phyloP scores from a whole-genome alignment of 139 green algal genomes.

The Nannochloris sp. region DNA sequence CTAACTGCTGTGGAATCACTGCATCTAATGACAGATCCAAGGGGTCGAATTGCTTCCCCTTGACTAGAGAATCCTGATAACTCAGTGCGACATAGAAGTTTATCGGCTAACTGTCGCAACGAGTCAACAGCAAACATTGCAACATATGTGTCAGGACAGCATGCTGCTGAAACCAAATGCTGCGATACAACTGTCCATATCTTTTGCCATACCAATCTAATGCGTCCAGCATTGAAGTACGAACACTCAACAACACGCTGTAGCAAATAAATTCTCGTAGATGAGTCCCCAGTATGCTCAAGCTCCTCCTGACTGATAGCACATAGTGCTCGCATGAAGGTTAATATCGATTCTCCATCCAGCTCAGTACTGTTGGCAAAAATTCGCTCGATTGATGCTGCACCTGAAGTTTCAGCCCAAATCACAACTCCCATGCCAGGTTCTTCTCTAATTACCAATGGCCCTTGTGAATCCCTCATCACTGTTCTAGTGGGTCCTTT shows the following conservation, averaged over 20 bases:
- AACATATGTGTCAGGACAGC: conserved; percentile 70
- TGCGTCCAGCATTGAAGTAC: conserved; percentile 76
- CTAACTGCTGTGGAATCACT: conserved; percentile 75
- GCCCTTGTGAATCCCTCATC: neutral
- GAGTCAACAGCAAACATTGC: conserved; percentile 88
- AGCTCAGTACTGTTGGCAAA: conserved; percentile 48
- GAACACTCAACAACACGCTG: conserved; percentile 29
- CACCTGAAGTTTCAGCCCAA: conserved; percentile 44
- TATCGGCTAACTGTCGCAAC: conserved; percentile 68
- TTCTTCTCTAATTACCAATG: conserved; percentile 3
- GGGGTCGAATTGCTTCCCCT: conserved; percentile 90
- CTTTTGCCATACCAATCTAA: conserved; percentile 81
- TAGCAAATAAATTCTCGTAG: conserved; percentile 18
- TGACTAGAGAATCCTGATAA: conserved; percentile 91
- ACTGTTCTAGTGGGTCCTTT: neutral
- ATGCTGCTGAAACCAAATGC: conserved; percentile 54
- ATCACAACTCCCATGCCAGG: conserved; percentile 43
- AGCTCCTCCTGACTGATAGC: conserved; percentile 76
- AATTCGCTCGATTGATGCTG: conserved; percentile 37
- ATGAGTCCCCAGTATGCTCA: conserved; percentile 10
- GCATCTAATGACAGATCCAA: conserved; percentile 91
- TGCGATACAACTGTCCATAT: conserved; percentile 83
- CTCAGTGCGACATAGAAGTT: conserved; percentile 94
- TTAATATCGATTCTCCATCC: conserved; percentile 81
- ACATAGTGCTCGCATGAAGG: conserved; percentile 82